phyloP scores from a whole-genome alignment of 1,139 yeast genomes.

The Magnusiomyces sp. region DNA sequence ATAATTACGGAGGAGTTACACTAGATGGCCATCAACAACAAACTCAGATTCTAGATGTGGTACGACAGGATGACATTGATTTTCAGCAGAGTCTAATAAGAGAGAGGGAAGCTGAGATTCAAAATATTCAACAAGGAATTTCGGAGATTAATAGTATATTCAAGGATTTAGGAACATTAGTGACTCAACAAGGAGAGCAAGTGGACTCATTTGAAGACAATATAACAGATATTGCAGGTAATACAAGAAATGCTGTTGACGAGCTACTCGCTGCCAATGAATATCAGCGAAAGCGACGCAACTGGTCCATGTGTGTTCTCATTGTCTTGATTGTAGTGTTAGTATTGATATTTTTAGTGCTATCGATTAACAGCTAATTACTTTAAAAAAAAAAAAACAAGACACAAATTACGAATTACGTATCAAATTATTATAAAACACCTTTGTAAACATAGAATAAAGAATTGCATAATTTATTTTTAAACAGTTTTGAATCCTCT shows the following conservation, averaged over 20 bases:
- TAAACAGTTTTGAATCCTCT: no score
- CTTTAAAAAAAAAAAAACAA: no score
- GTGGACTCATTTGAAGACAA: conserved; percentile 79
- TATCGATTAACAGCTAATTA: no score
- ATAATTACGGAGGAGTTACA: conserved; percentile 13
- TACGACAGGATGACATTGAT: conserved; percentile 60
- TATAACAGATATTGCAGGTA: conserved; percentile 53
- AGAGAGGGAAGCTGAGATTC: conserved; percentile 66
- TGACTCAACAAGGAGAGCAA: conserved; percentile 76
- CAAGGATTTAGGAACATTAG: conserved; percentile 68
- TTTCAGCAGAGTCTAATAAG: conserved; percentile 61
- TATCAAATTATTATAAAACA: no score
- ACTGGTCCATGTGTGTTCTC: conserved; percentile 64
- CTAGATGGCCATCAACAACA: conserved; percentile 34
- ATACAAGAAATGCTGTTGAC: conserved; percentile 60
- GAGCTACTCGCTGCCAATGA: conserved; percentile 68
- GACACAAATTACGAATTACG: no score
- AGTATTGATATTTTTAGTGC: conserved; percentile 37
- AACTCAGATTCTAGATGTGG: conserved; percentile 30
- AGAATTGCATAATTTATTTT: no score
- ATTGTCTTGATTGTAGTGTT: conserved; percentile 40
- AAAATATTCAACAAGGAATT: conserved; percentile 66
- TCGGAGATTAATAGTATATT: conserved; percentile 78
- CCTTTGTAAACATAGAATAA: not conserved
- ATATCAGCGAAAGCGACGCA: conserved; percentile 59